Evolutionary conservation across 306 rosid species (phyloP).

Genomic region (Lablab purpureus): DNA sequence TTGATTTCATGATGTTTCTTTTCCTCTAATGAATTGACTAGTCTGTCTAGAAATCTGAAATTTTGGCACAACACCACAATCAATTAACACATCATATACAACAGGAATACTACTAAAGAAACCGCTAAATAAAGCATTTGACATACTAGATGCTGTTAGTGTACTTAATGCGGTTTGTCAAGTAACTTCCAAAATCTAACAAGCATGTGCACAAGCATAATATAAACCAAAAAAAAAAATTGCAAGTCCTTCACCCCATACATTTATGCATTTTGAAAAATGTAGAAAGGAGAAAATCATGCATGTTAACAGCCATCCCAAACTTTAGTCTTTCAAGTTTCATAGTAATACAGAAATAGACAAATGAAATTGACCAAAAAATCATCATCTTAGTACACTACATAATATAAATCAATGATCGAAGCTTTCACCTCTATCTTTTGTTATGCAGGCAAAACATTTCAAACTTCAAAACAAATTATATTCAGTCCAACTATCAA

Average conservation of each 20-base stretch:
- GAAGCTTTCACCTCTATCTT: conserved; percentile 30
- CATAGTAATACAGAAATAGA: conserved; percentile 3
- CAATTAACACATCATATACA: conserved; percentile 26
- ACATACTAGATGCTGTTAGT: background rate
- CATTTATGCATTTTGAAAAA: background rate
- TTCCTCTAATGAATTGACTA: conserved; percentile 83
- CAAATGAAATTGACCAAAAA: conserved; percentile 4
- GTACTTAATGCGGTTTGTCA: background rate
- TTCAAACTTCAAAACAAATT: conserved; percentile 13
- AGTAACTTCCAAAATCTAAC: conserved; percentile 23
- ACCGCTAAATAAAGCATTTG: conserved; percentile 1
- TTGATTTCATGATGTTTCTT: conserved; percentile 90
- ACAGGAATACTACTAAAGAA: conserved; percentile 18
- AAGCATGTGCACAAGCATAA: background rate
- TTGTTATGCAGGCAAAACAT: conserved; percentile 7
- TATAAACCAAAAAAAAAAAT: background rate
- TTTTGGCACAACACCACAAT: conserved; percentile 39
- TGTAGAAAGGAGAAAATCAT: background rate
- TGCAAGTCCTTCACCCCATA: conserved; percentile 2
- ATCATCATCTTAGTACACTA: conserved; percentile 11
- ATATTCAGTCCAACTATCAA: conserved; percentile 1
- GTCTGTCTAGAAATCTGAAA: conserved; percentile 88
- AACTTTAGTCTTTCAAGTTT: background rate
- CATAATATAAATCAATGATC: background rate
- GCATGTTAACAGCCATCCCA: conserved; percentile 15